Base-by-base conservation (phyloP, 176 grass and related monocot genomes). In the Areca catechu region DNA sequence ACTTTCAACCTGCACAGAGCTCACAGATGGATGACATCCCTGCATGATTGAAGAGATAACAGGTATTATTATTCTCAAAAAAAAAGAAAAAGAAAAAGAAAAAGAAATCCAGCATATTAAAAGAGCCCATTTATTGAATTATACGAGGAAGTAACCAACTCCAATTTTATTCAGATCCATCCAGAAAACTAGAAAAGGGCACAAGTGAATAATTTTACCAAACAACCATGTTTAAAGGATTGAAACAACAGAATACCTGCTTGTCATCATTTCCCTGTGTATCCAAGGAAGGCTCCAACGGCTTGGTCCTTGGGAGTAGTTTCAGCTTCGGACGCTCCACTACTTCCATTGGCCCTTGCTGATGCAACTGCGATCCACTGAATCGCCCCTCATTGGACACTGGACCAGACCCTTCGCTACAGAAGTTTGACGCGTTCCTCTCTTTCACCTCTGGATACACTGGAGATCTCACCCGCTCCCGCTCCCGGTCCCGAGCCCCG, bases 241-340 rank as follows among this genome's bases (percentile, higher is more conserved):
- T 23, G 19, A 10, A 48, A 16, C 17, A 71, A 58, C 34, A 43
- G 43, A 50, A n/a, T 57, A 88, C 87, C 87, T 78, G 84, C 54
- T 89, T 93, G 21, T 83, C 88, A 76, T 80, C 84, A 68, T 69
- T 66, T 58, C 56, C 77, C 47, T 43, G 57, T 50, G 23, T 61
- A 30, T 85, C 83, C 28, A 73, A 51, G 24, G 34, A 43, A 43
- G 66, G 37, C 51, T 93, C 94, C 15, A 86, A 5, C 53, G 88
- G 81, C 64, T 78, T 92, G 24, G 78, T 78, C 25, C 94, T 78
- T 49, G 94, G 94, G 34, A 98, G 80, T 34, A 98, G 79, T 56
- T 83, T 98, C 67, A 89, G 69, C 79, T 75, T 90, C 16, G 88
- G 94, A 57, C 84, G 83, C 52, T 85, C 88, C 4, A 66, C 58